Base-by-base conservation (phyloP, 2,329 filamentous ascomycete genomes). In the Colletotrichum nymphaeae region DNA sequence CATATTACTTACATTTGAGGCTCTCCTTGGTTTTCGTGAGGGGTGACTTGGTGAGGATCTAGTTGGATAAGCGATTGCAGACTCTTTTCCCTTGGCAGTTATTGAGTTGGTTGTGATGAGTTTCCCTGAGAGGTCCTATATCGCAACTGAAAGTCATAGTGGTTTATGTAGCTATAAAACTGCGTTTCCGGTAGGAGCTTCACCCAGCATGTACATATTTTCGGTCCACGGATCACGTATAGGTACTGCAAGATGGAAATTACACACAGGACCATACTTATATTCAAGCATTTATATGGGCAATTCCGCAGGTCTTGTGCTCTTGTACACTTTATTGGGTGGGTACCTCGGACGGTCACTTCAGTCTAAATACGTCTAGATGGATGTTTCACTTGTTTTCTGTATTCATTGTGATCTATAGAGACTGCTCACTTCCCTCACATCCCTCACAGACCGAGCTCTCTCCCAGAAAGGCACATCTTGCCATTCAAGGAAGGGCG, bases 401-500 rank as follows among this genome's bases (percentile, higher is more conserved):
- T 65, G 28, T 56, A 70, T 57, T 70, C 0, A 9, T 66, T 57
- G 42, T 7, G 2, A 19, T 73, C 62, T 73, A 60, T 14, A 42
- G 12, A 30, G 16, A 7, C 24, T 64, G 32, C 26, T 19, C 35
- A 52, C 32, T 12, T n/a, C 19, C 32, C n/a, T 49, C 42, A 49
- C 42, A 8, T n/a, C 19, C 32, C n/a, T 49, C 42, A 49, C 42
- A 8, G 42, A 8, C 9, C 42, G 16, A 22, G 42, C 42, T 49
- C 19, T 49, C 42, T 49, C 1, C 8, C 8, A 9, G 19, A 22
- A 22, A 22, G 42, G 4, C 11, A 49, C 3, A n/a, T 19, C 42
- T 22, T n/a, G 24, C 35, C 4, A 32, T 63, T 82, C 83, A 92
- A 75, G 92, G 88, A 68, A 93, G 87, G 69, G 95, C 95, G 86